These are phyloP conservation scores for Rhynchospora pubera DNA, from an alignment of 176 grass and related monocot species.

Conservation along the genomic window DNA sequence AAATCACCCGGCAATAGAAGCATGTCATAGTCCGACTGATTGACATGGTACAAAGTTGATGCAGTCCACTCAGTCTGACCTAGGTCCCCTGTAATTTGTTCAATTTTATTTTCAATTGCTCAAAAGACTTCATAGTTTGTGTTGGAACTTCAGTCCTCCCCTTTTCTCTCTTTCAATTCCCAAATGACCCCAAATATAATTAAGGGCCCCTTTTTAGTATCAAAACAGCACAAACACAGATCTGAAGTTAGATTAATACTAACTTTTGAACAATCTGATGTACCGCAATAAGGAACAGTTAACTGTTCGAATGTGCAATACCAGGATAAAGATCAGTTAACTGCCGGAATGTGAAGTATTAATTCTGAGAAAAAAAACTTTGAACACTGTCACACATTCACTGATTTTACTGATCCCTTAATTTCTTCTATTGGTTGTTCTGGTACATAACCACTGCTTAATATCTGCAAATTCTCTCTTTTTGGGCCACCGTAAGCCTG, in stretches of 20 bases:
- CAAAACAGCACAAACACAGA: neutral
- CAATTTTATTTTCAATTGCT: neutral
- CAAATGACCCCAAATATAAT: neutral
- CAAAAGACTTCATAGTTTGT: neutral
- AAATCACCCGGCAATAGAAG: conserved; percentile 87
- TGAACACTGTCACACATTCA: neutral
- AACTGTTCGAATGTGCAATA: no score
- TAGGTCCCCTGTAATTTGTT: conserved; percentile 51
- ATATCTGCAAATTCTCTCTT: neutral
- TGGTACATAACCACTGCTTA: neutral
- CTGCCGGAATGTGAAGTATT: no score
- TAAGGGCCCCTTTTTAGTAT: neutral
- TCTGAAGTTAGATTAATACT: neutral
- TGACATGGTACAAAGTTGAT: conserved; percentile 63
- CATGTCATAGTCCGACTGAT: conserved; percentile 51
- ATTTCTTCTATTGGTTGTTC: neutral
- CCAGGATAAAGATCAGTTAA: no score
- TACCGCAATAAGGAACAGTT: neutral
- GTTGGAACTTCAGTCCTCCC: neutral
- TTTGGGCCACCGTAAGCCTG: neutral
- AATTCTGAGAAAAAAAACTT: neutral
- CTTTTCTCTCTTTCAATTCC: neutral
- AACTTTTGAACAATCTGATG: neutral
- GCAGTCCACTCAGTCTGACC: conserved; percentile 92
- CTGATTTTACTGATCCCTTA: neutral